A percentile compares a stretch with the other conserved stretches of the same genome.
Evolutionary conservation across 441 rosid genomes (phyloP).

Genomic region (Erysimum pusillum): DNA sequence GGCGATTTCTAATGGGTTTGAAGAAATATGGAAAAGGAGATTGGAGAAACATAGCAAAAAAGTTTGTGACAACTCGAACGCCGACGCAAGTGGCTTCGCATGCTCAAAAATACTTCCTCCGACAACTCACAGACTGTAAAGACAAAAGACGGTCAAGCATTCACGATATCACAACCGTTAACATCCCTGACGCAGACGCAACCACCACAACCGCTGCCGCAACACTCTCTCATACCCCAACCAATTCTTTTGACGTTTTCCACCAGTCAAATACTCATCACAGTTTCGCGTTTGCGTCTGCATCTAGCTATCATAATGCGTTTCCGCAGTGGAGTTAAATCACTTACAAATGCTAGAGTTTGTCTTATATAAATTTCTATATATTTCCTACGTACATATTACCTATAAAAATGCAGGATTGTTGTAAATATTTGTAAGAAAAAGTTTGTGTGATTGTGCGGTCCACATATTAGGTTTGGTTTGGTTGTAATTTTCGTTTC

Average conservation of each 20-base stretch:
- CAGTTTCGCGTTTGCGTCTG: constrained; percentile 38
- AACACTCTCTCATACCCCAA: constrained; percentile 41
- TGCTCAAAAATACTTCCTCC: constrained; percentile 90
- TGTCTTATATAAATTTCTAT: not conserved
- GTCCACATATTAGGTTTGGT: constrained; percentile 20
- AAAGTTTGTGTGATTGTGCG: constrained; percentile 33
- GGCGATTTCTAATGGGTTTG: constrained; percentile 87
- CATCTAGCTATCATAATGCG: constrained; percentile 28
- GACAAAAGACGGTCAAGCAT: constrained; percentile 95
- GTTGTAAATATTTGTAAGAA: constrained; percentile 41
- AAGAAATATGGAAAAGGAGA: constrained; percentile 96
- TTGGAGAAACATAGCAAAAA: constrained; percentile 90
- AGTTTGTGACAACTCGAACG: constrained; percentile 83
- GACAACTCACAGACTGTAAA: constrained; percentile 86
- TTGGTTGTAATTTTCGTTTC: constrained; percentile 33
- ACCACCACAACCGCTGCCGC: constrained; percentile 43
- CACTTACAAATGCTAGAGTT: constrained; percentile 12
- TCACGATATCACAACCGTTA: constrained; percentile 91
- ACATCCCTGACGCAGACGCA: constrained; percentile 57
- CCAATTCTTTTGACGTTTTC: constrained; percentile 33
- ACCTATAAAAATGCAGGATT: constrained; percentile 14
- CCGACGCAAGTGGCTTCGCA: constrained; percentile 98
- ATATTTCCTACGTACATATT: constrained; percentile 33
- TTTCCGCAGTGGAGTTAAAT: constrained; percentile 39
- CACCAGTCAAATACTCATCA: constrained; percentile 34